phyloP scores from a whole-genome alignment of 1,284 basidiomycete genomes.

The Fomitopsis schrenkii region DNA sequence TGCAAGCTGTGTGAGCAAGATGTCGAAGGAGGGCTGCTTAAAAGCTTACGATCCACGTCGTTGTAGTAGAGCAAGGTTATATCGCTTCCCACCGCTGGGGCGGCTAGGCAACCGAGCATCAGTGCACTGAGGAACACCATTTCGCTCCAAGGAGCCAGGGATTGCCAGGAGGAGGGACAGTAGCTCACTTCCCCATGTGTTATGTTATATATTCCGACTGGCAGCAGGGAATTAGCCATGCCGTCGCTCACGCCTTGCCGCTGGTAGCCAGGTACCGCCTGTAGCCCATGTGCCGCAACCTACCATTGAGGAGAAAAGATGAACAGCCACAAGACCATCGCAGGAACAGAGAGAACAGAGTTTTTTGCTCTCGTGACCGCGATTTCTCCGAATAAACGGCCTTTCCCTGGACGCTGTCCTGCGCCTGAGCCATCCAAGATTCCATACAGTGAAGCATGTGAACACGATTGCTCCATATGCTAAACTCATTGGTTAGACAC shows the following conservation, averaged over 20 bases:
- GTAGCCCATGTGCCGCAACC: neutral
- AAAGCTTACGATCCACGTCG: slow-evolving; percentile 22
- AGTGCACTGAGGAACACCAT: slow-evolving; percentile 2
- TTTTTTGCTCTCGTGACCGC: neutral
- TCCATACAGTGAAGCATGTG: too few species aligned
- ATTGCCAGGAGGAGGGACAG: neutral
- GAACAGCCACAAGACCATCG: neutral
- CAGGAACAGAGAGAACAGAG: too few species aligned
- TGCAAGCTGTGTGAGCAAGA: slow-evolving; percentile 2
- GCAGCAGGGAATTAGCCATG: neutral
- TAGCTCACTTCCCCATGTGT: neutral
- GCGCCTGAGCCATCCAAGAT: too few species aligned
- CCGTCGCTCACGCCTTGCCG: neutral
- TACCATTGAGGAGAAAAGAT: neutral
- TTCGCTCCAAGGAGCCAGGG: neutral
- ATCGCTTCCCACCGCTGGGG: slow-evolving; percentile 12
- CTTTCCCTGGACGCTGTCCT: neutral
- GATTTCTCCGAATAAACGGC: neutral
- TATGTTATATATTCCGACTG: neutral
- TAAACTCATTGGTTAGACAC: too few species aligned
- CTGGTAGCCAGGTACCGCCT: neutral
- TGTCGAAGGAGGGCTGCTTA: neutral
- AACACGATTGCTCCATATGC: too few species aligned
- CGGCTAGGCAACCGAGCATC: slow-evolving; percentile 1
- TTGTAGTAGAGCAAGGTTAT: slow-evolving; percentile 26